Evolutionary conservation across 768 basidiomycete genomes (phyloP).

Genomic region (Kwoniella shandongensis): DNA sequence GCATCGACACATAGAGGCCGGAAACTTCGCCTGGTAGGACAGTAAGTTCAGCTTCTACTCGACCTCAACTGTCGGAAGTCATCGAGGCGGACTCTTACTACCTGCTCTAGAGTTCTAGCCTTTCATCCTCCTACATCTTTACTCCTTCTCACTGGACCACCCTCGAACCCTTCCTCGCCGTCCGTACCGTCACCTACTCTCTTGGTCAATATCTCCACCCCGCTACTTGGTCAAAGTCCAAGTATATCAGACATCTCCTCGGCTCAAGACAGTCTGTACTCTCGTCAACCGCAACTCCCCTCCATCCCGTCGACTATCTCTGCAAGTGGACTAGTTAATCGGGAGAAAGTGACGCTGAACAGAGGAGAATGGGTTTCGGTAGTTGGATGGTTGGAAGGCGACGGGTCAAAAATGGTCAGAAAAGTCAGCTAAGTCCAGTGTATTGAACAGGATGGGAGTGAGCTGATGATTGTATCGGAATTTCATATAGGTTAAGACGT

Average conservation of each 20-base stretch:
- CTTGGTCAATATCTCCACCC: slow-evolving; percentile 31
- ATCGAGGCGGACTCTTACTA: background rate
- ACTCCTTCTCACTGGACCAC: slow-evolving; percentile 18
- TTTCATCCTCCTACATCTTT: slow-evolving; percentile 30
- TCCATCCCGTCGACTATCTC: background rate
- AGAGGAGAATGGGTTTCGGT: slow-evolving; percentile 36
- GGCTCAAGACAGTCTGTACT: slow-evolving; percentile 17
- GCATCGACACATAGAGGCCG: slow-evolving; percentile 10
- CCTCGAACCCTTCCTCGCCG: background rate
- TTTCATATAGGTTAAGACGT: slow-evolving; percentile 11
- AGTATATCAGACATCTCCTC: slow-evolving; percentile 19
- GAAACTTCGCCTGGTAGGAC: slow-evolving; percentile 37
- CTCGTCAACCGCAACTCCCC: background rate
- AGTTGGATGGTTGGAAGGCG: slow-evolving; percentile 44
- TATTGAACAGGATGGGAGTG: background rate
- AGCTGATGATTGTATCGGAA: background rate
- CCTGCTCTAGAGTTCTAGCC: slow-evolving; percentile 28
- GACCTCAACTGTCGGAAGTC: background rate
- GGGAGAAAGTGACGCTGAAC: slow-evolving; percentile 28
- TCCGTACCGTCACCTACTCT: slow-evolving; percentile 17
- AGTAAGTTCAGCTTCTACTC: slow-evolving; percentile 23
- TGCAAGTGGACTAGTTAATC: slow-evolving; percentile 2
- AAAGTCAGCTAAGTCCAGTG: slow-evolving; percentile 23
- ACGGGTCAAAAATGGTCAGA: slow-evolving; percentile 8
- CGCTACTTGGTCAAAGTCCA: slow-evolving; percentile 33